Evolutionary conservation across 202 grass and related monocot species (phyloP).

Genomic region (Carex arenaria): DNA sequence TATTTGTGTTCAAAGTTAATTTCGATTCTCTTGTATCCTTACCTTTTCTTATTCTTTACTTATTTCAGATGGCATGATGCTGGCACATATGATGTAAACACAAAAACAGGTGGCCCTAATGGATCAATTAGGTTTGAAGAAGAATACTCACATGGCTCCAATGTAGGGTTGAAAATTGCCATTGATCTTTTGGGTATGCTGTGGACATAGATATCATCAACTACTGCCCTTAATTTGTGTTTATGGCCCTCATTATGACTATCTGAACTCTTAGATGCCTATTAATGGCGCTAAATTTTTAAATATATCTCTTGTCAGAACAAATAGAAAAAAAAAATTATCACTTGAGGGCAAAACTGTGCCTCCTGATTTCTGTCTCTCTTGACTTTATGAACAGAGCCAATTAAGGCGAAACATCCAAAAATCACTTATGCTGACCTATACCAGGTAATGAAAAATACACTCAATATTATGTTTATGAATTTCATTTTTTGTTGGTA

Average conservation of each 20-base stretch:
- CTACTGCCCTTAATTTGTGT: not conserved
- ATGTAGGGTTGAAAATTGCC: conserved; percentile 91
- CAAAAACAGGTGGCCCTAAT: conserved; percentile 87
- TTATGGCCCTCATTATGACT: not conserved
- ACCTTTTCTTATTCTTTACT: not conserved
- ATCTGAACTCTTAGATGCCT: not conserved
- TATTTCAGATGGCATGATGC: conserved; percentile 94
- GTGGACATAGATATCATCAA: conserved; percentile 15
- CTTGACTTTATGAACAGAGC: conserved; percentile 36
- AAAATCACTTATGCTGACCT: conserved; percentile 80
- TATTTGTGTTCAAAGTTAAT: not conserved
- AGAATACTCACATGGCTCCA: conserved; percentile 84
- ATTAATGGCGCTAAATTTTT: not conserved
- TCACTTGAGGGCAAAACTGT: not conserved
- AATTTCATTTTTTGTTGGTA: not conserved
- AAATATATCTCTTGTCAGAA: not conserved
- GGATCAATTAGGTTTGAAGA: conserved; percentile 83
- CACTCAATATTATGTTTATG: not conserved
- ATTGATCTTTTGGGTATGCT: conserved; percentile 85
- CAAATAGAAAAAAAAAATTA: not conserved
- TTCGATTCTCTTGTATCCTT: not conserved
- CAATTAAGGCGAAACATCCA: conserved; percentile 59
- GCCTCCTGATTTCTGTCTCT: conserved; percentile 29
- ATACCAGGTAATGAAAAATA: conserved; percentile 57
- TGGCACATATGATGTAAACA: conserved; percentile 77